phyloP scores from a whole-genome alignment of 345 rosid genomes.

The Hirschfeldia incana region DNA sequence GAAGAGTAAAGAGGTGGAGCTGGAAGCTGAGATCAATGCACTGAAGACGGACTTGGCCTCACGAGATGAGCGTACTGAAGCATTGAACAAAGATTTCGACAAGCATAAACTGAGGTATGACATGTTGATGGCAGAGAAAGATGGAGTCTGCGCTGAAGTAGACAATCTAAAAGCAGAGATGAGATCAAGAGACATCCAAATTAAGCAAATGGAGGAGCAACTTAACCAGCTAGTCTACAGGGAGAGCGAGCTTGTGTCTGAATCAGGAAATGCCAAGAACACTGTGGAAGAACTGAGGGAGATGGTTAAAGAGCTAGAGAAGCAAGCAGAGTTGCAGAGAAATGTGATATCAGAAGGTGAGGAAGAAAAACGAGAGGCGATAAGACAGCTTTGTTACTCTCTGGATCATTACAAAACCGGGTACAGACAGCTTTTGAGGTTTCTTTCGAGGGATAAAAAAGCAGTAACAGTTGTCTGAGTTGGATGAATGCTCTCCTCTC shows the following conservation, averaged over 20 bases:
- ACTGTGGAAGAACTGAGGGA: slow-evolving; percentile 42
- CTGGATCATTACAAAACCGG: slow-evolving; percentile 76
- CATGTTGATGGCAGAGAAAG: slow-evolving; percentile 60
- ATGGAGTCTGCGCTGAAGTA: slow-evolving; percentile 45
- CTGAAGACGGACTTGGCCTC: background rate
- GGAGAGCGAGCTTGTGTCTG: slow-evolving; percentile 40
- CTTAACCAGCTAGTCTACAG: slow-evolving; percentile 38
- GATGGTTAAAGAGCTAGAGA: slow-evolving; percentile 51
- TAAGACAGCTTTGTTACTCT: slow-evolving; percentile 81
- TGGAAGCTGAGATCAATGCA: slow-evolving; percentile 18
- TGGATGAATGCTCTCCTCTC: background rate
- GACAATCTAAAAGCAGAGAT: slow-evolving; percentile 47
- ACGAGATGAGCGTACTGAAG: background rate
- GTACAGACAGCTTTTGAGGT: slow-evolving; percentile 57
- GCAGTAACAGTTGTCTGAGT: slow-evolving; percentile 39
- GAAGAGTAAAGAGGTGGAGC: slow-evolving; percentile 31
- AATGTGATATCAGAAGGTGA: slow-evolving; percentile 51
- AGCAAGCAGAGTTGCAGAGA: slow-evolving; percentile 54
- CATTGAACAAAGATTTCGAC: slow-evolving; percentile 47
- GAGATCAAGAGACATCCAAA: slow-evolving; percentile 45
- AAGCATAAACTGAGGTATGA: slow-evolving; percentile 45
- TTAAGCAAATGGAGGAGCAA: slow-evolving; percentile 50
- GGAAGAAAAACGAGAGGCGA: slow-evolving; percentile 83
- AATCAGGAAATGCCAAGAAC: slow-evolving; percentile 41
- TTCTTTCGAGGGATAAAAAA: slow-evolving; percentile 40